phyloP scores from a whole-genome alignment of 148 eudicot species.

The Cornus suecica region DNA sequence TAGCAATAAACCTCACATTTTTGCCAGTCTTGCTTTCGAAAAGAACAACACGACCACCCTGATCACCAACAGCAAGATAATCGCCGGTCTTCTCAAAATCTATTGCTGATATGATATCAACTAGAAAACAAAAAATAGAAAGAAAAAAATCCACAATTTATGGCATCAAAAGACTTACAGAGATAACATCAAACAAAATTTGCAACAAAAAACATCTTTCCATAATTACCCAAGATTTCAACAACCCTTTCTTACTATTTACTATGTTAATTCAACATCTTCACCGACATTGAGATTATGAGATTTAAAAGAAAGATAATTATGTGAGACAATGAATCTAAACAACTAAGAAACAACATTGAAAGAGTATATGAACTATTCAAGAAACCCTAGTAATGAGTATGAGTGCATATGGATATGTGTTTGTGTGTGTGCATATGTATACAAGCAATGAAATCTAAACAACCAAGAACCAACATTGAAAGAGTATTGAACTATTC shows the following conservation, averaged over 20 bases:
- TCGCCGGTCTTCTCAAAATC: slow-evolving; percentile 51
- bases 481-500: neutral
- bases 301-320: too few relatives aligned
- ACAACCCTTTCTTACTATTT: neutral
- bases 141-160: slow-evolving; percentile 1
- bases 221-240: neutral
- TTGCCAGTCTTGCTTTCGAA: slow-evolving; percentile 31
- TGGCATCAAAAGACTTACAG: neutral
- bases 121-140: too few relatives aligned
- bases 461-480: neutral
- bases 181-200: neutral
- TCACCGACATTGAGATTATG: neutral
- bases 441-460: too few relatives aligned
- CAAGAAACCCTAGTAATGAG: neutral
- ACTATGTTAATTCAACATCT: neutral
- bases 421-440: neutral
- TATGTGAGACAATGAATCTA: too few relatives aligned
- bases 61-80: slow-evolving; percentile 54
- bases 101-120: slow-evolving; percentile 44
- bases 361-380: neutral
- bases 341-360: neutral
- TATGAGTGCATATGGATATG: neutral
- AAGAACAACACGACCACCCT: slow-evolving; percentile 50
- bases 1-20: slow-evolving; percentile 37
- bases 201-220: neutral